Base-by-base conservation (phyloP, 768 basidiomycete genomes). In the Macrolepiota albuminosa region DNA sequence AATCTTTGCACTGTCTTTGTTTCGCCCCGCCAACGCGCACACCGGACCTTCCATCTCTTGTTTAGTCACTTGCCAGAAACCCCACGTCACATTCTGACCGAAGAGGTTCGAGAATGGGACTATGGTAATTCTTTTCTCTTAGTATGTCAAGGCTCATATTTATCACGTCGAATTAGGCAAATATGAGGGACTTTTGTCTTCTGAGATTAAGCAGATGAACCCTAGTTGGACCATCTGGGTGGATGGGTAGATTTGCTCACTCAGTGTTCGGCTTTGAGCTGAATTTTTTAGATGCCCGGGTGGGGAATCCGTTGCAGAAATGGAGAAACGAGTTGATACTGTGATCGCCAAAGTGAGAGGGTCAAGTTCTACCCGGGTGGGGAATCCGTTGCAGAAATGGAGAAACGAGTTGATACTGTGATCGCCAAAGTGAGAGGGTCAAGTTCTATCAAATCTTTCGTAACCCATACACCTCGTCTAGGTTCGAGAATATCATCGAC, bases 11-110 rank as follows among this genome's bases (percentile, higher is more conserved):
- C 84, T 34, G 84, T 88, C 37, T 79, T 90, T 58, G 81, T 98
- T 53, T 97, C 95, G 37, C 95, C 95, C n/a, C 86, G 95, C 49
- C 77, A 81, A 60, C 86, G 95, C 50, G 93, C 95, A 3, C 89
- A 88, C 65, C 84, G 75, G 67, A 98, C 95, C 1, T 96, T 94
- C 68, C 84, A 94, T 52, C 78, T 95, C 49, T 75, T 94, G 37
- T 93, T 94, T 57, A 80, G 71, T 11, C 75, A 78, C 55, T 61
- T 71, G n/a, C 62, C 67, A 3, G 63, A 71, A 21, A 45, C 68
- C 9, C 88, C 87, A 2, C 60, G 80, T 59, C 84, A 88, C 67
- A 66, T 80, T 21, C 68, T 84, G 37, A 85, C 87, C 0, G 90
- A 92, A 64, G 81, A 84, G 26, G 86, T 76, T 29, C 78, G 85